Base-by-base conservation (phyloP, 1,284 basidiomycete genomes). In the Anthracocystis walkeri region DNA sequence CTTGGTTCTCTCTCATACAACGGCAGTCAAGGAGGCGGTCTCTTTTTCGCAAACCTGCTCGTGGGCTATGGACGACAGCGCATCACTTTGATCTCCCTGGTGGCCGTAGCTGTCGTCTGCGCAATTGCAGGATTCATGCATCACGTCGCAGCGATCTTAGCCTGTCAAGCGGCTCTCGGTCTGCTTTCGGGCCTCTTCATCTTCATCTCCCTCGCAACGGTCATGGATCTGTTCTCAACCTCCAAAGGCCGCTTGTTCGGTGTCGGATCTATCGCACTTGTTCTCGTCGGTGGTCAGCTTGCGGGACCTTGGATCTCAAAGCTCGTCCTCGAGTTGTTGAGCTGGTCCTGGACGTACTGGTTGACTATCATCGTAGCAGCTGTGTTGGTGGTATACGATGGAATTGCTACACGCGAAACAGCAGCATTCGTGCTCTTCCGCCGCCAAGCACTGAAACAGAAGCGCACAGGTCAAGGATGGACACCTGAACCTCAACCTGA, bases 291-390 rank as follows among this genome's bases (percentile, higher is more conserved):
- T 1, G 76, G 67, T 0, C 76, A 79, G 44, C 27, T 72, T 5
- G 25, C 68, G 2, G 78, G 76, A 5, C 72, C 78, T 3, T 79
- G 78, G 78, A 78, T 79, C 64, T 69, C 76, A 0, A 60, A 57
- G 55, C 44, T 72, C 4, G 41, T 77, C 0, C 44, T 78, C 8
- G 20, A 54, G 41, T 31, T 69, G 8, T 20, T 64, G 33, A 33
- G 40, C 29, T 78, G 74, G 78, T 56, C 66, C 0, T 79, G 78
- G 78, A 77, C 68, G 7, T 78, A 73, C 58, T 79, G 78, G 78
- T 31, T 67, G 38, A 66, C 64, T 18, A 54, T 69, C 8, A 71
- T 77, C 45, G 62, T 66, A 8, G 62, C 71, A 18, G 66, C 61
- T 2, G 66, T 69, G 14, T 42, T 65, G 33, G 64, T 75, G 16